Base-by-base conservation (phyloP, 1,284 basidiomycete species). In the Cerioporus squamosus region DNA sequence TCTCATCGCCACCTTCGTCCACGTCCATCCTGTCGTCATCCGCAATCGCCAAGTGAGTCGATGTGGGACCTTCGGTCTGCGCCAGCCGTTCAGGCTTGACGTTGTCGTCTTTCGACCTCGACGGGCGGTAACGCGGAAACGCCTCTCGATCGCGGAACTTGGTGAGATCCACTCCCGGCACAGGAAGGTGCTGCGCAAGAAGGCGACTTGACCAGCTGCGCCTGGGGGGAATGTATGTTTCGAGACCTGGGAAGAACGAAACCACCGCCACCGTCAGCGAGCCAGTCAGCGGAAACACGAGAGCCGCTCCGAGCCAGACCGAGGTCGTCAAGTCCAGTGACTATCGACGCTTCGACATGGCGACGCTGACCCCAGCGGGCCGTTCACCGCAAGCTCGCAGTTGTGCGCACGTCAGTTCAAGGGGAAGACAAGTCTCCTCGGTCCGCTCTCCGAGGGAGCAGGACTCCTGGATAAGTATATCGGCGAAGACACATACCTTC, bases 11-110 rank as follows among this genome's bases (percentile, higher is more conserved):
- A 10, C 2, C 24, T 7, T 86, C 82, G 65, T 90, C 88, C 20
- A 89, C 71, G 58, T 85, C 81, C 85, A 87, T 87, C 54, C 72
- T 72, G 61, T 85, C 81, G 17, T 80, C 79, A 44, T 79, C 76
- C 40, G 33, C 50, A 23, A 42, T 76, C 70, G 38, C 62, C 61
- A 49, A 24, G 8, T n/a, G 53, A 17, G 59, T 39, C 14, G 47
- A 55, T 14, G 61, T 50, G 23, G 63, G 64, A n/a, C 55, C 62
- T 44, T 64, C 62, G 18, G 68, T 68, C 48, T 66, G 56, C 18
- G 62, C 63, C 18, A 68, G 63, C 3, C 63, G 61, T 17, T 57
- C 23, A 29, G 18, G 43, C 18, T 20, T 22, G 22, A 29, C 43
- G 23, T 14, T 18, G 33, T 10, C 12, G 33, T n/a, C 23, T 33